Conservation (phyloP, 371 early-diverging fungal genomes). For the Syncephalastrum monosporum region DNA sequence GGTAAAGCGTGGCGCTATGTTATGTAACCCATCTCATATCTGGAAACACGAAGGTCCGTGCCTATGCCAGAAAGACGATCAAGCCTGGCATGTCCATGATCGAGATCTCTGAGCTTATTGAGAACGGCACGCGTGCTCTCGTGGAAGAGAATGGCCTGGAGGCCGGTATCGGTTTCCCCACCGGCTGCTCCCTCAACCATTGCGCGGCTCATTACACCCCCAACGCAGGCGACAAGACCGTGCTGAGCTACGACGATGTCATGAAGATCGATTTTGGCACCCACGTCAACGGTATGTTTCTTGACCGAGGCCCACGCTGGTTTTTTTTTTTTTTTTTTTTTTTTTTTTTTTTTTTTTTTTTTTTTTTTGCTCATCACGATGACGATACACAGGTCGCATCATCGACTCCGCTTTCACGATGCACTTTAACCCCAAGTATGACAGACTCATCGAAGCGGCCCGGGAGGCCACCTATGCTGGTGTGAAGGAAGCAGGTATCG, state of each 20-base stretch:
- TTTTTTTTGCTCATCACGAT: not conserved
- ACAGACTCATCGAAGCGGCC: conserved; percentile 89
- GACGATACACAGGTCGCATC: conserved; percentile 64
- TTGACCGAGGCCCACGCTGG: not conserved
- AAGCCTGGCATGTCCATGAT: conserved; percentile 97
- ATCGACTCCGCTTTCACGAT: conserved; percentile 99
- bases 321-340: not conserved
- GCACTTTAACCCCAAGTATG: conserved; percentile 92
- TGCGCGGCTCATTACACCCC: conserved; percentile 99
- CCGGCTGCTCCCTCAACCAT: conserved; percentile 96
- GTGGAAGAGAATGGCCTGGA: conserved; percentile 91
- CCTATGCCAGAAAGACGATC: conserved; percentile 79
- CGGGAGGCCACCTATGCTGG: conserved; percentile 98
- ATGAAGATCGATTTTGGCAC: conserved; percentile 99
- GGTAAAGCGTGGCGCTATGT: conserved; percentile 19
- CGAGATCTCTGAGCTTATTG: conserved; percentile 92
- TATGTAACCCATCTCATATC: not conserved
- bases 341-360: not conserved
- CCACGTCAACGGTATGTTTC: conserved; percentile 87
- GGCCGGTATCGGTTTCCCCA: conserved; percentile 98
- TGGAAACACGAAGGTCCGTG: conserved; percentile 59
- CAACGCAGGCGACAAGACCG: conserved; percentile 95
- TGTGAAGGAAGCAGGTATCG: conserved; percentile 95
- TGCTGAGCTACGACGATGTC: conserved; percentile 92
- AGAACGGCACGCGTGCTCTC: conserved; percentile 92